phyloP scores from a whole-genome alignment of 176 grass and related monocot genomes.

The Urochloa ruziziensis region DNA sequence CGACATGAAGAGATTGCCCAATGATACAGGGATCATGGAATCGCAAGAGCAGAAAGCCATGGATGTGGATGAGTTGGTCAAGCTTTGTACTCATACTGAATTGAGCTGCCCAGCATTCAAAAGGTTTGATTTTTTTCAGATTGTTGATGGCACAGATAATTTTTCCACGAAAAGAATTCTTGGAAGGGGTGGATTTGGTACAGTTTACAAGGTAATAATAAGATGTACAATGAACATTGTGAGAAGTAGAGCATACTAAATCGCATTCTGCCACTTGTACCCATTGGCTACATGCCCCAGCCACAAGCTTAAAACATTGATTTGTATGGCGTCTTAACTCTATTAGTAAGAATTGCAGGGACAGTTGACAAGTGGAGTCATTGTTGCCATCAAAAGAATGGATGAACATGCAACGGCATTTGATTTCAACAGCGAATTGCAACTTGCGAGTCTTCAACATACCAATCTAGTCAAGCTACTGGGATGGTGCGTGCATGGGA shows the following conservation, averaged over 20 bases:
- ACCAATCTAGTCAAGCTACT: slow-evolving; percentile 26
- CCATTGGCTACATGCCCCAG: background rate
- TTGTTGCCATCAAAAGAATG: slow-evolving; percentile 43
- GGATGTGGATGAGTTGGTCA: background rate
- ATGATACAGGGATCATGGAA: slow-evolving; percentile 15
- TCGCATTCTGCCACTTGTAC: no score
- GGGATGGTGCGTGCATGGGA: slow-evolving; percentile 41
- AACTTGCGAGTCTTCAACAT: slow-evolving; percentile 29
- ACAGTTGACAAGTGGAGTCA: background rate
- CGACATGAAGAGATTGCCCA: no score
- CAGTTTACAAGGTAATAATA: slow-evolving; percentile 56
- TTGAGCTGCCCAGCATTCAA: slow-evolving; percentile 24
- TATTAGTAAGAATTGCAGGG: slow-evolving; percentile 18
- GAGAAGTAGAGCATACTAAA: no score
- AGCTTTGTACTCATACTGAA: slow-evolving; percentile 29
- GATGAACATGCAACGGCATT: slow-evolving; percentile 20
- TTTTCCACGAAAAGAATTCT: slow-evolving; percentile 22
- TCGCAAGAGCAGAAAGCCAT: slow-evolving; percentile 22
- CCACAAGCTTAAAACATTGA: background rate
- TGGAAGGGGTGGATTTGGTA: slow-evolving; percentile 33
- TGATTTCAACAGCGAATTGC: slow-evolving; percentile 31
- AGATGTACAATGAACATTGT: no score
- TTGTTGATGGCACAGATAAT: slow-evolving; percentile 29
- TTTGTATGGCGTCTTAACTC: background rate
- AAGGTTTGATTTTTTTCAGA: slow-evolving; percentile 26